A percentile compares a stretch with the other conserved stretches of the same genome.
These are phyloP conservation scores for Saccharomycopsis synnaedendra DNA, from an alignment of 805 yeast genomes.

Conservation along the genomic window DNA sequence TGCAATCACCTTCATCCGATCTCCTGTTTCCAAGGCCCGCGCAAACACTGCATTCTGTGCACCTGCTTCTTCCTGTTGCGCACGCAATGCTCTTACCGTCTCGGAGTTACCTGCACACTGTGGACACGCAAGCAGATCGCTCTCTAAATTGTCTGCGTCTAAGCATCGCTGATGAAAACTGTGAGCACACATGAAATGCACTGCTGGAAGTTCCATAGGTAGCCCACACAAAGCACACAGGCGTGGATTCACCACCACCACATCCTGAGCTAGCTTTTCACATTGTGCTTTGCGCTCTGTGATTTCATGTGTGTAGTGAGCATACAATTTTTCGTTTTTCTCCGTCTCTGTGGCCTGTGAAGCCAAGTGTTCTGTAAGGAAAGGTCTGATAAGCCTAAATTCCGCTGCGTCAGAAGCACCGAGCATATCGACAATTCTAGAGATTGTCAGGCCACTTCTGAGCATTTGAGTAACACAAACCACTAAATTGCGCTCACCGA, in stretches of 20 bases:
- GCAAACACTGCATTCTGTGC: conserved; percentile 55
- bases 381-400: conserved; percentile 43
- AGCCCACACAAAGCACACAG: conserved; percentile 56
- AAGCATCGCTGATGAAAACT: conserved; percentile 79
- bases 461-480: conserved; percentile 43
- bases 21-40: conserved; percentile 38
- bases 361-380: conserved; percentile 49
- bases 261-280: conserved; percentile 29
- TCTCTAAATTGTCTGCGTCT: conserved; percentile 30
- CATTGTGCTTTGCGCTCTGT: conserved; percentile 41
- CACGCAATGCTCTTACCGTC: conserved; percentile 44
- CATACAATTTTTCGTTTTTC: conserved; percentile 56
- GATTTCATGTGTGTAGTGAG: conserved; percentile 59
- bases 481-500: conserved; percentile 37
- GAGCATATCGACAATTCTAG: conserved; percentile 67
- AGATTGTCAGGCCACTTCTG: conserved; percentile 28
- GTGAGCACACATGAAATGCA: conserved; percentile 80
- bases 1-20: conserved; percentile 54
- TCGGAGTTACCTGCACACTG: conserved; percentile 64
- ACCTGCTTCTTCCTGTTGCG: conserved; percentile 49
- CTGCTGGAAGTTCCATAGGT: conserved; percentile 62
- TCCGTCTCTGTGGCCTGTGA: conserved; percentile 50
- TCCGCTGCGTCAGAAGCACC: conserved; percentile 48
- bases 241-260: conserved; percentile 35
- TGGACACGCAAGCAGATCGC: conserved; percentile 41